These are phyloP conservation scores for Viridothelium virens DNA, from an alignment of 495 filamentous ascomycete genomes.

Conservation along the genomic window DNA sequence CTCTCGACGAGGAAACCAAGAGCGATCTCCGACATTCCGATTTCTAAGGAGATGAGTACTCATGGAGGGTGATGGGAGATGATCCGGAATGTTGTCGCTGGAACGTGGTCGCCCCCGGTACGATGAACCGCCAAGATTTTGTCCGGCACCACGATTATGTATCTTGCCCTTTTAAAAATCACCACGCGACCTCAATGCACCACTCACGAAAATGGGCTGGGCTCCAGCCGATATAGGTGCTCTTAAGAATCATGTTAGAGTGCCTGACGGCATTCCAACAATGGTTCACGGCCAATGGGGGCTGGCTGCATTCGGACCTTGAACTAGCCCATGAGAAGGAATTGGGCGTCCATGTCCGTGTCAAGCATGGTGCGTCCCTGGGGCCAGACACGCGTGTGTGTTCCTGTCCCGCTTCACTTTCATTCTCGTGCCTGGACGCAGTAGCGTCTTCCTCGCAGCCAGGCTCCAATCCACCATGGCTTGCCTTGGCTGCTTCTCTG, in stretches of 20 bases:
- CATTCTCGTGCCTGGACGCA: slow-evolving; percentile 4
- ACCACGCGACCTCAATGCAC: neutral
- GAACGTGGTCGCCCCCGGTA: neutral
- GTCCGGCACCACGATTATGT: neutral
- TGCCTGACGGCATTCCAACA: slow-evolving; percentile 19
- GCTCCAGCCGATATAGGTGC: neutral
- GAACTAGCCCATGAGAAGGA: slow-evolving; percentile 37
- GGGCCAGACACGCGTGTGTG: neutral
- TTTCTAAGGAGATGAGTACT: too few species aligned
- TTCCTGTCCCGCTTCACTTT: slow-evolving; percentile 5
- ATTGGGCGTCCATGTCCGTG: slow-evolving; percentile 29
- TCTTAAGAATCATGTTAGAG: slow-evolving; percentile 1
- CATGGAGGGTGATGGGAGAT: too few species aligned
- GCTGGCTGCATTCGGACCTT: slow-evolving; percentile 38
- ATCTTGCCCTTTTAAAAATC: neutral
- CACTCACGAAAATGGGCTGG: neutral
- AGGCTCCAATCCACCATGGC: slow-evolving; percentile 8
- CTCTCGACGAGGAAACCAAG: too few species aligned
- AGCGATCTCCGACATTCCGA: too few species aligned
- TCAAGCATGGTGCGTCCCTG: neutral
- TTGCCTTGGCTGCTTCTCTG: slow-evolving; percentile 34
- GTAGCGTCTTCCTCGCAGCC: neutral
- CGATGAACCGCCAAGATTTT: neutral
- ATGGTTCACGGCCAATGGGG: slow-evolving; percentile 42
- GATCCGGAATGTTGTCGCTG: too few species aligned